A percentile compares a stretch with the other conserved stretches of the same genome.
Conservation (phyloP, 257 asterid genomes). For the Leptodermis oblonga region DNA sequence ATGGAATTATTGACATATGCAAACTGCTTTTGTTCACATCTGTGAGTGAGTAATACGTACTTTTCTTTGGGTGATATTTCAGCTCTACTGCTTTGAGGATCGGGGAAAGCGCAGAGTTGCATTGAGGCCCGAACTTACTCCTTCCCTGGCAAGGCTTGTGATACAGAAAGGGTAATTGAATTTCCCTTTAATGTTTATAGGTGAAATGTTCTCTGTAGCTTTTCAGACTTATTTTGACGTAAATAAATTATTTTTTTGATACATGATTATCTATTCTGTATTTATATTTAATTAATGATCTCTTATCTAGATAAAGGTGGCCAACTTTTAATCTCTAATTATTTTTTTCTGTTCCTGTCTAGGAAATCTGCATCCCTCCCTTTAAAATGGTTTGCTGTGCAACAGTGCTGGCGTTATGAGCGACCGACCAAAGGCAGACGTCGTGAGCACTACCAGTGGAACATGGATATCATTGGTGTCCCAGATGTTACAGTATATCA, state of each 20-base stretch:
- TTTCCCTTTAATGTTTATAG: neutral
- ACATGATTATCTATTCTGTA: constrained; percentile 12
- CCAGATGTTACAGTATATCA: constrained; percentile 69
- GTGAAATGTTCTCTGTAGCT: neutral
- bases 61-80: constrained; percentile 19
- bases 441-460: constrained; percentile 98
- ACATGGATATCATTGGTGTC: constrained; percentile 96
- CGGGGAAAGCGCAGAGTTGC: constrained; percentile 96
- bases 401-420: constrained; percentile 99
- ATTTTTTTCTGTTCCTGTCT: constrained; percentile 63
- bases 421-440: constrained; percentile 98
- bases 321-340: constrained; percentile 50
- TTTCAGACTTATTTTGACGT: neutral
- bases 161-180: constrained; percentile 82
- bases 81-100: constrained; percentile 98
- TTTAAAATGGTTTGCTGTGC: constrained; percentile 94
- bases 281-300: constrained; percentile 30
- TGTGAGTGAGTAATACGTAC: neutral
- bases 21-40: neutral
- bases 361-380: constrained; percentile 96
- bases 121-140: constrained; percentile 97
- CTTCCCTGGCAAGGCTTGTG: constrained; percentile 95
- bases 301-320: constrained; percentile 50
- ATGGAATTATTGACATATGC: neutral
- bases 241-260: neutral